Base-by-base conservation (phyloP, 2,329 filamentous ascomycete genomes). In the Cladosporium colombiae region DNA sequence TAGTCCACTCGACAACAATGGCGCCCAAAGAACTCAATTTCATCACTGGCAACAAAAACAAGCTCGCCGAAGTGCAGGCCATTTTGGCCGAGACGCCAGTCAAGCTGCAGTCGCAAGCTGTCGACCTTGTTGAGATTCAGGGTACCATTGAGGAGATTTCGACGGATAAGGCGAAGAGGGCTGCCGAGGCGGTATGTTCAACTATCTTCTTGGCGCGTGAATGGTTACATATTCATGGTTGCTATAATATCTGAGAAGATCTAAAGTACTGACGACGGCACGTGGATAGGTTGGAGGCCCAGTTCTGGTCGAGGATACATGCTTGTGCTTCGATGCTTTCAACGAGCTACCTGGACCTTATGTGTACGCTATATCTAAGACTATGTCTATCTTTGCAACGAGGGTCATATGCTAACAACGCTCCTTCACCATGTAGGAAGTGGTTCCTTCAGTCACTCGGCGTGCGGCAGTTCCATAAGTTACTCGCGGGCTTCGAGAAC, bases 1-100 rank as follows among this genome's bases (percentile, higher is more conserved):
- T n/a, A n/a, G n/a, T 18, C 49, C 2, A 29, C 11, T 27, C 18
- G 2, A n/a, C 31, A 37, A 55, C 11, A 46, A 74, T 74, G 72
- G 72, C 73, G 21, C 73, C 72, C 44, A 81, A 82, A 70, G 79
- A 83, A 69, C 82, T 99, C 70, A 93, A 96, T 80, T 99, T 99
- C 82, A 96, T 99, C 76, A 98, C 94, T 1, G 91, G 94, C 79
- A 99, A 99, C 81, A 88, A 89, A 75, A 96, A 97, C 82, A 99
- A 99, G 82, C 85, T 99, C 65, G 82, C 85, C 65, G 95, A 99
- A 82, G 93, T 97, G 70, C 88, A 91, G 78, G 89, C 91, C 21
- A 97, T 99, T 72, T 85, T 99, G 3, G 88, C 89, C 72, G 83
- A 86, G 10, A 86, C 85, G 66, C 70, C 75, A 11, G 90, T 97